A percentile compares a stretch with the other conserved stretches of the same genome.
phyloP scores from a whole-genome alignment of 768 basidiomycete species.

The Boletus sensibilis region DNA sequence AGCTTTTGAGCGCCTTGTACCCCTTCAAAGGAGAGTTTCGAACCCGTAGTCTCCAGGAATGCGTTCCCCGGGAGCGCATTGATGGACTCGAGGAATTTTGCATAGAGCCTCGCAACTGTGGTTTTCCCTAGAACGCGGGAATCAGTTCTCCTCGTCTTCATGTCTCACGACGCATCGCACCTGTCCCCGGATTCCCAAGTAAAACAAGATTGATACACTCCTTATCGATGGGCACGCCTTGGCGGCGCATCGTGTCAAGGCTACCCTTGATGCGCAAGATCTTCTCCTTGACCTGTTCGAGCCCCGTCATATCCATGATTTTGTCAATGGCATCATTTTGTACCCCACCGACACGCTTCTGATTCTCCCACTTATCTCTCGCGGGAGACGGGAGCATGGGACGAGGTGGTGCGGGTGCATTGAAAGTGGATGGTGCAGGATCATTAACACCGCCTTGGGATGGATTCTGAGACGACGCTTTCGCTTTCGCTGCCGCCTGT shows the following conservation, averaged over 20 bases:
- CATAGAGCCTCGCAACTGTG: conserved; percentile 65
- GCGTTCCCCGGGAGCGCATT: conserved; percentile 50
- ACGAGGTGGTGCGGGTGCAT: conserved; percentile 6
- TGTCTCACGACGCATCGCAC: conserved; percentile 33
- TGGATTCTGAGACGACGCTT: background rate
- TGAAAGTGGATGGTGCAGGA: conserved; percentile 1
- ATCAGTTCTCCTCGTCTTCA: background rate
- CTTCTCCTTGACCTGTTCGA: conserved; percentile 62
- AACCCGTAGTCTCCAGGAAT: conserved; percentile 65
- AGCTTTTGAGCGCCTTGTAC: conserved; percentile 51
- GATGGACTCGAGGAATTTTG: conserved; percentile 58
- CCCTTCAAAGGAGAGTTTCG: conserved; percentile 58
- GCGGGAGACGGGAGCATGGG: conserved; percentile 35
- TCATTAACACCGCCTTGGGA: conserved; percentile 1
- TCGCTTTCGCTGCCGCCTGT: conserved; percentile 4
- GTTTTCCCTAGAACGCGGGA: conserved; percentile 54
- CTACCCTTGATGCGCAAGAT: conserved; percentile 57
- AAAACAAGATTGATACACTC: conserved; percentile 63
- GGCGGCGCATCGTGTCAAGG: conserved; percentile 56
- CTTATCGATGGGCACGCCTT: conserved; percentile 48
- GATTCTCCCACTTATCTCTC: conserved; percentile 52
- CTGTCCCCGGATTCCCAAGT: conserved; percentile 74
- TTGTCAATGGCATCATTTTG: conserved; percentile 55
- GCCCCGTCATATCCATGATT: conserved; percentile 68
- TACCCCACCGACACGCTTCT: conserved; percentile 55